These are phyloP conservation scores for Albugo candida DNA, from an alignment of 352 stramenopile genomes.

Conservation along the genomic window DNA sequence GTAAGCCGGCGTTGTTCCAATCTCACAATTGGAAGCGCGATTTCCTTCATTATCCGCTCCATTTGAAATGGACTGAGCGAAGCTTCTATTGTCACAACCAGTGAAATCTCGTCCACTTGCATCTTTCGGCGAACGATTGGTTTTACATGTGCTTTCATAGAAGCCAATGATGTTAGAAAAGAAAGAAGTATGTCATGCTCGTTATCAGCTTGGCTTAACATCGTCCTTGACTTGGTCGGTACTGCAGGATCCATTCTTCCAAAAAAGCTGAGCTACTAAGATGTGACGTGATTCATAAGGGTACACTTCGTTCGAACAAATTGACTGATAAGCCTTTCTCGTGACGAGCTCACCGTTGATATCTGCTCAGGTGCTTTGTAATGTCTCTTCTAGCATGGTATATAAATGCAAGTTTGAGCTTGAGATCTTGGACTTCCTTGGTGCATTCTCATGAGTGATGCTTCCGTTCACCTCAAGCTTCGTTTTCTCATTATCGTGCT, in stretches of 20 bases:
- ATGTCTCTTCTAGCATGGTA: constrained; percentile 68
- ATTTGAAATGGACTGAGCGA: neutral
- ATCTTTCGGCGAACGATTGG: too few relatives aligned
- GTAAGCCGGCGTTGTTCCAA: too few relatives aligned
- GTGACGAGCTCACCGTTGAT: constrained; percentile 24
- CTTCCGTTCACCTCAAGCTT: constrained; percentile 1
- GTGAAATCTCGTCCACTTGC: neutral
- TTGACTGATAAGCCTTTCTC: constrained; percentile 16
- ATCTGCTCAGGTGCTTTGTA: constrained; percentile 61
- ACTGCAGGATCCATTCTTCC: constrained; percentile 12
- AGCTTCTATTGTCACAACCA: neutral
- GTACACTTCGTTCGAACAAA: constrained; percentile 30
- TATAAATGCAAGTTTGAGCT: constrained; percentile 64
- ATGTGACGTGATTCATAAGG: constrained; percentile 47
- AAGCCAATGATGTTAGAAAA: constrained; percentile 54
- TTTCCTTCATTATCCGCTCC: neutral
- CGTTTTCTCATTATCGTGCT: constrained; percentile 9
- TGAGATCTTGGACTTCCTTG: constrained; percentile 6
- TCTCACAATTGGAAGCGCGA: neutral
- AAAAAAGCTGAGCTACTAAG: constrained; percentile 19
- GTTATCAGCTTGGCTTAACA: constrained; percentile 72
- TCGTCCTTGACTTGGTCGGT: constrained; percentile 42
- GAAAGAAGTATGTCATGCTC: constrained; percentile 52
- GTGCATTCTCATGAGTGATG: constrained; percentile 5
- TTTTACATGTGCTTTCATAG: constrained; percentile 24